A percentile compares a stretch with the other conserved stretches of the same genome.
These are phyloP conservation scores for Zizania palustris DNA, from an alignment of 202 grass and related monocot species.

Conservation along the genomic window DNA sequence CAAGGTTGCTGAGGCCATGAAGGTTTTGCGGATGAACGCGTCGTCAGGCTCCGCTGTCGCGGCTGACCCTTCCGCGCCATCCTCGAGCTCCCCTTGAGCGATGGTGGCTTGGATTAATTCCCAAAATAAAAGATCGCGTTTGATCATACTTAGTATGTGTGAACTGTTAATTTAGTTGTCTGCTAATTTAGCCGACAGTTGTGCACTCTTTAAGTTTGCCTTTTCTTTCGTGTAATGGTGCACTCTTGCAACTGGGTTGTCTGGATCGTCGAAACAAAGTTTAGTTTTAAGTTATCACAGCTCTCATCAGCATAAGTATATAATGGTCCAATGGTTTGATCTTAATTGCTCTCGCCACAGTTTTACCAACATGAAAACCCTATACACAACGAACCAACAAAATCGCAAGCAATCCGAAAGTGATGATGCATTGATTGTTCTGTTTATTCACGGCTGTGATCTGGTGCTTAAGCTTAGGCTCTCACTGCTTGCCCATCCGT, in stretches of 20 bases:
- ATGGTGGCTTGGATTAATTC: not conserved
- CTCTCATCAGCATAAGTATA: not conserved
- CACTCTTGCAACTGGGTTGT: not conserved
- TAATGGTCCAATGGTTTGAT: not conserved
- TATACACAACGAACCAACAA: conserved; percentile 16
- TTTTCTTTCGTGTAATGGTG: not conserved
- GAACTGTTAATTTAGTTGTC: not conserved
- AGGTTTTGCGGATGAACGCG: conserved; percentile 19
- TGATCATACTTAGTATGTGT: not conserved
- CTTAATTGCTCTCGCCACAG: conserved; percentile 8
- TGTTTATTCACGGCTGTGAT: conserved; percentile 18
- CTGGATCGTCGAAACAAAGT: not conserved
- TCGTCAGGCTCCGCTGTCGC: not conserved
- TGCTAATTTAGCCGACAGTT: not conserved
- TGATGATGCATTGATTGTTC: not conserved
- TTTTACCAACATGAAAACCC: not conserved
- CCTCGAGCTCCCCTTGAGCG: conserved; percentile 30
- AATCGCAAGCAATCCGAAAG: conserved; percentile 5
- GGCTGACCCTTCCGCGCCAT: not conserved
- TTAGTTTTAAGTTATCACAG: too few relatives aligned
- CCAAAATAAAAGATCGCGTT: not conserved
- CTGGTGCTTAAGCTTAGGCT: conserved; percentile 59
- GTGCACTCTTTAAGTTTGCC: not conserved
- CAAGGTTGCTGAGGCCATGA: conserved; percentile 47
- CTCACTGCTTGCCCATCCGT: conserved; percentile 88